phyloP scores from a whole-genome alignment of 1,284 basidiomycete genomes.

The Peniophora sp. region DNA sequence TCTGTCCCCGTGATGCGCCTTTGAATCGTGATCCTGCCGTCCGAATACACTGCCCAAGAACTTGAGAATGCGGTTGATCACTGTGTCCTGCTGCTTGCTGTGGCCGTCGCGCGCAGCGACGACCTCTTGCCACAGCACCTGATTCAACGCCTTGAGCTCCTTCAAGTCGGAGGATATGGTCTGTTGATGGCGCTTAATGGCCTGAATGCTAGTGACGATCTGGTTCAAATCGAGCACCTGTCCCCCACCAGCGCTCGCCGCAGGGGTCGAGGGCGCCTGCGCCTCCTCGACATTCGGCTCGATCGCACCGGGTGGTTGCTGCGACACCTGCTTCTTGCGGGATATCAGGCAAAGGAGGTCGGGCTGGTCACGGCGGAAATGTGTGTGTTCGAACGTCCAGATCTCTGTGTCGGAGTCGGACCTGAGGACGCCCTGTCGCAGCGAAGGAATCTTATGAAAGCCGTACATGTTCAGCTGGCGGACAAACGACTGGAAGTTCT shows the following conservation, averaged over 20 bases:
- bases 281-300: slow-evolving; percentile 19
- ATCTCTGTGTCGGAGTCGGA: slow-evolving; percentile 80
- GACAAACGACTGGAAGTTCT: slow-evolving; percentile 91
- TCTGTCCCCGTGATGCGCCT: slow-evolving; percentile 29
- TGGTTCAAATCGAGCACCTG: slow-evolving; percentile 68
- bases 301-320: slow-evolving; percentile 16
- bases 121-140: slow-evolving; percentile 90
- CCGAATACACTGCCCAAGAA: slow-evolving; percentile 95
- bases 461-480: slow-evolving; percentile 98
- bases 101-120: slow-evolving; percentile 74
- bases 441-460: slow-evolving; percentile 92
- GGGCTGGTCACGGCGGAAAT: slow-evolving; percentile 86
- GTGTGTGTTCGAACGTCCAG: slow-evolving; percentile 90
- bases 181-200: slow-evolving; percentile 89
- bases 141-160: slow-evolving; percentile 83
- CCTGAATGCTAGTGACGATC: slow-evolving; percentile 77
- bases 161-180: slow-evolving; percentile 84
- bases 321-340: slow-evolving; percentile 53
- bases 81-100: slow-evolving; percentile 92
- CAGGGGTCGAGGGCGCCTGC: slow-evolving; percentile 14
- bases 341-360: slow-evolving; percentile 89
- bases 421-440: slow-evolving; percentile 90
- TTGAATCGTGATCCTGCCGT: slow-evolving; percentile 33
- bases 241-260: too few species aligned
- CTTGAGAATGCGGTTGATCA: slow-evolving; percentile 92